phyloP scores from a whole-genome alignment of 371 early-diverging fungal genomes.

The Mortierella sp. region DNA sequence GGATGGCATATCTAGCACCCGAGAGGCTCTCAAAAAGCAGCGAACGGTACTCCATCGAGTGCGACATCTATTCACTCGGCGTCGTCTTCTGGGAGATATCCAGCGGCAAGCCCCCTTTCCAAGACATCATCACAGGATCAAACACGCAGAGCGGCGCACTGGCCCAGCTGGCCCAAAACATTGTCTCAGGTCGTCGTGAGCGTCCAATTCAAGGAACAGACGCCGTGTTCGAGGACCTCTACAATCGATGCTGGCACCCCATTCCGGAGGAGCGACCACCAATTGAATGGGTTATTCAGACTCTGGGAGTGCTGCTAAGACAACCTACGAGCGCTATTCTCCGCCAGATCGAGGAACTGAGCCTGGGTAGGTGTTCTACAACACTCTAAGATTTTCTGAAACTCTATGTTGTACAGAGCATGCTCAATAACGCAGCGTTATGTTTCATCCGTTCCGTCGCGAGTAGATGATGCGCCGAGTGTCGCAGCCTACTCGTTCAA shows the following conservation, averaged over 20 bases:
- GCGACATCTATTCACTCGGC: conserved; percentile 49
- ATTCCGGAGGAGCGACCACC: conserved; percentile 45
- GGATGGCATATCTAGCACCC: conserved; percentile 47
- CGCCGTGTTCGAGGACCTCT: conserved; percentile 34
- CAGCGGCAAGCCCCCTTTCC: conserved; percentile 44
- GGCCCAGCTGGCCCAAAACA: conserved; percentile 35
- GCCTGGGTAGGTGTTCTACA: conserved; percentile 19
- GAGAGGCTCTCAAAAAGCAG: conserved; percentile 35
- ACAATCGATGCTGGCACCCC: conserved; percentile 37
- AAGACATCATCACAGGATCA: conserved; percentile 25
- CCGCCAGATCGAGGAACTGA: conserved; percentile 38
- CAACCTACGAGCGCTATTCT: conserved; percentile 25
- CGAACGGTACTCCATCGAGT: conserved; percentile 30
- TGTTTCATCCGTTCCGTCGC: too few relatives aligned
- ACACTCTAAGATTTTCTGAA: neutral
- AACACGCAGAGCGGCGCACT: conserved; percentile 29
- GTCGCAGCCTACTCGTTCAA: neutral
- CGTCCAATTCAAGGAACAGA: conserved; percentile 32
- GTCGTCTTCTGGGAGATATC: conserved; percentile 53
- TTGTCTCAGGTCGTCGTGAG: conserved; percentile 45
- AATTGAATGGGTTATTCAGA: conserved; percentile 42
- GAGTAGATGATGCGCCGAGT: conserved; percentile 8
- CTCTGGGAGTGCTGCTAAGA: conserved; percentile 37
- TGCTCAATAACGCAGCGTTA: too few relatives aligned
- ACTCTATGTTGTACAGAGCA: too few relatives aligned